Percentiles rank a stretch among this genome's conserved stretches.
phyloP scores from a whole-genome alignment of 371 early-diverging fungal species.

The Mortierella sp. region DNA sequence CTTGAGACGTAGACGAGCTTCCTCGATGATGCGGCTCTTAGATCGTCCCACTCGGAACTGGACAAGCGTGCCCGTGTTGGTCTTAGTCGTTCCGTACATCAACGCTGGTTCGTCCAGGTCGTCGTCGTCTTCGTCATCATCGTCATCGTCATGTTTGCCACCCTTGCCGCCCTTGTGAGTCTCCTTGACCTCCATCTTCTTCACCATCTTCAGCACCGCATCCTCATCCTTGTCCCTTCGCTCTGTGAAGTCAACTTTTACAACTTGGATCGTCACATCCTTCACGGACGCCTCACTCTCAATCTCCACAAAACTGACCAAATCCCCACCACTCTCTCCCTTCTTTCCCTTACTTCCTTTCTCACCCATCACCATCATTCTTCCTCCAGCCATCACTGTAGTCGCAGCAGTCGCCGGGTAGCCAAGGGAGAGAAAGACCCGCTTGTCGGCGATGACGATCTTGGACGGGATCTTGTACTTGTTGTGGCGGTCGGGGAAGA shows the following conservation, averaged over 20 bases:
- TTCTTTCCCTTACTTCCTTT: background rate
- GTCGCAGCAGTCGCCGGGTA: too few relatives aligned
- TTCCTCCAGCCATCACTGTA: too few relatives aligned
- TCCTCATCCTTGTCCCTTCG: background rate
- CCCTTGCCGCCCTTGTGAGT: too few relatives aligned
- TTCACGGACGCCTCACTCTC: conserved; percentile 5
- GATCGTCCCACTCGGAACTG: background rate
- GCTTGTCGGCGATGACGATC: background rate
- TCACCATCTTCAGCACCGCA: too few relatives aligned
- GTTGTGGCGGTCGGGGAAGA: background rate
- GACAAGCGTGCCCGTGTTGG: background rate
- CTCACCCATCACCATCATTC: background rate
- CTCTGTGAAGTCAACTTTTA: background rate
- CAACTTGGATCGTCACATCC: background rate
- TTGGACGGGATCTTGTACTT: background rate
- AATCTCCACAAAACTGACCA: conserved; percentile 6
- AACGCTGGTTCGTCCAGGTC: background rate
- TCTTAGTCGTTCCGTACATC: background rate
- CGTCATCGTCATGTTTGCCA: too few relatives aligned
- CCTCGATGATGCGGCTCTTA: background rate
- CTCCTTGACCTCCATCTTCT: too few relatives aligned
- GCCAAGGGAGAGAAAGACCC: background rate
- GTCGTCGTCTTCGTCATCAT: background rate
- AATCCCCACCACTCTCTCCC: background rate
- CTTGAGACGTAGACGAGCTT: conserved; percentile 2